These are phyloP conservation scores for Fusarium avenaceum DNA, from an alignment of 2,329 filamentous ascomycete genomes.

Conservation along the genomic window DNA sequence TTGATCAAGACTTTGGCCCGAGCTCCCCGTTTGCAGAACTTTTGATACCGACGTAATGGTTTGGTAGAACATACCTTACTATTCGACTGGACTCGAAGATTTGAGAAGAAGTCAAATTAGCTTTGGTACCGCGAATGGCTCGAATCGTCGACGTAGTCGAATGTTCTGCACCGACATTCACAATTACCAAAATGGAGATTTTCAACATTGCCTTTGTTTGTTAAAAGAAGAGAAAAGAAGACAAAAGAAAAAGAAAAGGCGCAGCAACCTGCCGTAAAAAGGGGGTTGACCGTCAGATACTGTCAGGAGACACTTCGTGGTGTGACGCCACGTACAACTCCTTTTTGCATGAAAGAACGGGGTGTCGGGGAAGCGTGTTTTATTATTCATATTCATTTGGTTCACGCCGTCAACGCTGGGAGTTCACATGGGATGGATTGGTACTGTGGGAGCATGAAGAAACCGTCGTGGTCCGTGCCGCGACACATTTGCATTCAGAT, in stretches of 20 bases:
- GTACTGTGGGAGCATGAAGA: constrained; percentile 41
- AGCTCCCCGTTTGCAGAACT: neutral
- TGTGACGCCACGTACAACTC: neutral
- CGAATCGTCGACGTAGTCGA: neutral
- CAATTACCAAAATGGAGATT: neutral
- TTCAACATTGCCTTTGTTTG: neutral
- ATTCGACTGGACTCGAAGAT: neutral
- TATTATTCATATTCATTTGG: constrained; percentile 22
- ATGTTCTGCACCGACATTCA: neutral
- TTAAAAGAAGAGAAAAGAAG: constrained; percentile 3
- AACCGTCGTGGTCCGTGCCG: constrained; percentile 40
- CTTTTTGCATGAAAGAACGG: constrained; percentile 15
- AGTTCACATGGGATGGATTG: constrained; percentile 39
- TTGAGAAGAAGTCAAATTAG: neutral
- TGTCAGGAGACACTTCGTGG: neutral
- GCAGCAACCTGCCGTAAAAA: neutral
- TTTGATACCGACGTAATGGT: too few species aligned
- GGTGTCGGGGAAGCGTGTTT: constrained; percentile 6
- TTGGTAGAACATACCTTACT: neutral
- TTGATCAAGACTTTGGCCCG: neutral
- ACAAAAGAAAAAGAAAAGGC: constrained; percentile 1
- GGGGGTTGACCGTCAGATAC: neutral
- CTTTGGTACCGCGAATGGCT: neutral
- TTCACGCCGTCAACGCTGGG: constrained; percentile 31
- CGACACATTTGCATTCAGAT: constrained; percentile 44